phyloP scores from a whole-genome alignment of 139 green algal genomes.

The Nannochloris sp. region DNA sequence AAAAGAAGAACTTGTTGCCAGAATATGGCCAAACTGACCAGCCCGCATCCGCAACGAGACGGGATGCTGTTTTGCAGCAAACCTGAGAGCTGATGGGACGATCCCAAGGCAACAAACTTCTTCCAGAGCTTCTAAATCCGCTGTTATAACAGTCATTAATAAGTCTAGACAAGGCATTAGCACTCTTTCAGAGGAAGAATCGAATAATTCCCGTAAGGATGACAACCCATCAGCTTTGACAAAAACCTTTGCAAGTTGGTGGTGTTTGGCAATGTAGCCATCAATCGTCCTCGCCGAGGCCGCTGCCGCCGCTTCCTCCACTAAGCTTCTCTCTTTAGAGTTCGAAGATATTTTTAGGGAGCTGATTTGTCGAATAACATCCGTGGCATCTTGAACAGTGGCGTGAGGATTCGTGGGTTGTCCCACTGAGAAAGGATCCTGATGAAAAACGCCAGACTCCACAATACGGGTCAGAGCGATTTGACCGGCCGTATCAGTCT shows the following conservation, averaged over 20 bases:
- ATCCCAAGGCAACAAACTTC: conserved; percentile 58
- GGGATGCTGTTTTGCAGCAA: conserved; percentile 16
- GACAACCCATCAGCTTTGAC: conserved; percentile 51
- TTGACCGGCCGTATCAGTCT: no score
- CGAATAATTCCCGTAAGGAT: conserved; percentile 63
- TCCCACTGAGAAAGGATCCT: no score
- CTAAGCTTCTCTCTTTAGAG: conserved; percentile 20
- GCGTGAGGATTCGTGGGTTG: no score
- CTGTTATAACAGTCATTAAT: conserved; percentile 31
- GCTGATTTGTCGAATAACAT: conserved; percentile 52
- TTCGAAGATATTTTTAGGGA: conserved; percentile 31
- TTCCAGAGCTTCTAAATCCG: conserved; percentile 42
- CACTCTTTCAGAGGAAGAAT: conserved; percentile 33
- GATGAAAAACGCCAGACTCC: no score
- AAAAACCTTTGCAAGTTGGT: conserved; percentile 39
- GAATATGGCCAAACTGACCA: conserved; percentile 48
- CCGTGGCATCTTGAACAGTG: conserved; percentile 2
- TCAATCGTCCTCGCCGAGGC: conserved; percentile 23
- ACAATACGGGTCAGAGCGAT: no score
- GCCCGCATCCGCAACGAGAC: conserved; percentile 36
- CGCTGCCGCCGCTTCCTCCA: conserved; percentile 17
- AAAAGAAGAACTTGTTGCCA: conserved; percentile 15
- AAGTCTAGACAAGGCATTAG: conserved; percentile 46
- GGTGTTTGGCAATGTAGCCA: conserved; percentile 14
- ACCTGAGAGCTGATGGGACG: conserved; percentile 46